Conservation (phyloP, 495 filamentous ascomycete species). For the Trichoderma erinaceum region DNA sequence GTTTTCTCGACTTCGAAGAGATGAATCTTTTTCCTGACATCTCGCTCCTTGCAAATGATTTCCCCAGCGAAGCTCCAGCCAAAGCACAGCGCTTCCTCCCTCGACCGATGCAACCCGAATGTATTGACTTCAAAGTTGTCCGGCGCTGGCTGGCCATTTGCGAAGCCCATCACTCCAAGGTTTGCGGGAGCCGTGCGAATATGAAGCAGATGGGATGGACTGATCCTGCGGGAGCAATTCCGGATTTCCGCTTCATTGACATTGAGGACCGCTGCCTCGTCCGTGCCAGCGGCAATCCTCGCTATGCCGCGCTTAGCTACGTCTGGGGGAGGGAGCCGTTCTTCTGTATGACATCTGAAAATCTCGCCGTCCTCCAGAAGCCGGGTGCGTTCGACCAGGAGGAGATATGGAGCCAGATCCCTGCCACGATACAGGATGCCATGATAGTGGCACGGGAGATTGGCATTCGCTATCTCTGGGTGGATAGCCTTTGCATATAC, state of each 20-base stretch:
- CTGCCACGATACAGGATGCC: constrained; percentile 25
- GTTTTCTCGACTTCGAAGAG: not conserved
- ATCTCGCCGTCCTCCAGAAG: not conserved
- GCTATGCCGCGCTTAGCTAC: constrained; percentile 25
- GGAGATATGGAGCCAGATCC: constrained; percentile 16
- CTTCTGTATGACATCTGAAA: constrained; percentile 11
- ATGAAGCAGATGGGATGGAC: constrained; percentile 11
- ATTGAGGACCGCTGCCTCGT: constrained; percentile 18
- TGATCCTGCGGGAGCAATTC: constrained; percentile 8
- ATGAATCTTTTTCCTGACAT: constrained; percentile 17
- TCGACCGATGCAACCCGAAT: constrained; percentile 7
- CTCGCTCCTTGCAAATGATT: constrained; percentile 17
- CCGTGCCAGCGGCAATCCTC: not conserved
- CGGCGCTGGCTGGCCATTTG: constrained; percentile 18
- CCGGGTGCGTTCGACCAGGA: constrained; percentile 3
- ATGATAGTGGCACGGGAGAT: constrained; percentile 22
- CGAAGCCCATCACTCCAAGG: constrained; percentile 13
- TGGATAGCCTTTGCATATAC: constrained; percentile 32
- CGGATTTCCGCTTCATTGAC: constrained; percentile 19
- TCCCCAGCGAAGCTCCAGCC: not conserved
- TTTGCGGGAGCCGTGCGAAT: constrained; percentile 2
- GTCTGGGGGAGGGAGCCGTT: constrained; percentile 19
- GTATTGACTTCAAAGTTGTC: constrained; percentile 17
- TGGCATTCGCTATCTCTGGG: constrained; percentile 29
- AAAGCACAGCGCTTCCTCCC: constrained; percentile 11